Percentiles rank a stretch among this genome's conserved stretches.
These are phyloP conservation scores for Talaromyces sp. DNA, from an alignment of 2,329 filamentous ascomycete genomes.

Conservation along the genomic window DNA sequence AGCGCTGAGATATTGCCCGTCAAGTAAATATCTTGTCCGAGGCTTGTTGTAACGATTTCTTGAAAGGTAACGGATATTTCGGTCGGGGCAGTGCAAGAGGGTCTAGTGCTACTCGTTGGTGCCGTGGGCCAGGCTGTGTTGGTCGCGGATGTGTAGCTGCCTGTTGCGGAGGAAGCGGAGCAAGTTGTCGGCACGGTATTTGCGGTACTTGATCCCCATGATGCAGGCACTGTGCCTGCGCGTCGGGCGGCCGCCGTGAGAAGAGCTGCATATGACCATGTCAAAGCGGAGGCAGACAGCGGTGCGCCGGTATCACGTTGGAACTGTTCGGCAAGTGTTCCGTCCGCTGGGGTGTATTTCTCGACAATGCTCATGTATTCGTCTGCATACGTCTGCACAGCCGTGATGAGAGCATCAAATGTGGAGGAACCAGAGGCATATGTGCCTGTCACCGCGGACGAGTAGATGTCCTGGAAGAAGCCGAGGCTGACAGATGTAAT, in stretches of 20 bases:
- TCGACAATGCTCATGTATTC: conserved; percentile 47
- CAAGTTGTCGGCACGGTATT: conserved; percentile 24
- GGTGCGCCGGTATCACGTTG: conserved; percentile 32
- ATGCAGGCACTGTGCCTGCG: conserved; percentile 22
- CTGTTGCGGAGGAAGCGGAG: conserved; percentile 25
- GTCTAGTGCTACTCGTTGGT: conserved; percentile 10
- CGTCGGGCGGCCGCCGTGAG: conserved; percentile 29
- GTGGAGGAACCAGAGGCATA: conserved; percentile 62
- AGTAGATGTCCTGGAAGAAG: conserved; percentile 67
- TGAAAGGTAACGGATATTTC: conserved; percentile 62
- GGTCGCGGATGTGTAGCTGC: conserved; percentile 26
- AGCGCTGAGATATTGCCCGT: conserved; percentile 58
- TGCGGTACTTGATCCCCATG: conserved; percentile 23
- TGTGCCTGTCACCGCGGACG: conserved; percentile 57
- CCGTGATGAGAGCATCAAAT: conserved; percentile 47
- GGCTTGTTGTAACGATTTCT: conserved; percentile 54
- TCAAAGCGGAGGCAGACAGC: conserved; percentile 37
- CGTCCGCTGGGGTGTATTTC: conserved; percentile 26
- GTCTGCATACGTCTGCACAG: conserved; percentile 61
- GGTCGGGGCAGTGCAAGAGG: conserved; percentile 27
- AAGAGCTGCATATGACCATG: conserved; percentile 42
- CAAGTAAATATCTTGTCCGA: conserved; percentile 63
- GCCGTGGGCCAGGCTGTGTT: conserved; percentile 25
- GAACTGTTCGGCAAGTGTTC: conserved; percentile 37
- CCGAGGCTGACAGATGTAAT: conserved; percentile 62